Evolutionary conservation across 73 alveolate species (phyloP).

Genomic region (Paramecium sonneborni): DNA sequence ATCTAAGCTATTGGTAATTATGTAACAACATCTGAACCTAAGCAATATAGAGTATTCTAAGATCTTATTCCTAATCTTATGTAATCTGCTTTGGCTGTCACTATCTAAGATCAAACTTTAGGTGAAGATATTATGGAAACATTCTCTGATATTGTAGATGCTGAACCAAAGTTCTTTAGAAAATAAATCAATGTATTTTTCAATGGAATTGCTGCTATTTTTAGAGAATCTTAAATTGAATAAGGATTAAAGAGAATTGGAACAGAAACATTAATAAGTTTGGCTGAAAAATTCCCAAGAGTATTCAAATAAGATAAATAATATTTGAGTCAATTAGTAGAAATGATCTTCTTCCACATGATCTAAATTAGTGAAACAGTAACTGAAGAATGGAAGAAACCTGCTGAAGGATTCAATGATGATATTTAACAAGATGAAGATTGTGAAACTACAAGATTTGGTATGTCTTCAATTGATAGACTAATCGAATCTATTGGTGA

Average conservation of each 20-base stretch:
- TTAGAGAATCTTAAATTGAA: conserved; percentile 67
- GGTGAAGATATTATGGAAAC: conserved; percentile 81
- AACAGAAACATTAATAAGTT: conserved; percentile 80
- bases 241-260: conserved; percentile 74
- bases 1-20: conserved; percentile 65
- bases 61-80: conserved; percentile 71
- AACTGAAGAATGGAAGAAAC: conserved; percentile 84
- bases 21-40: conserved; percentile 73
- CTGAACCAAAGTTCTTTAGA: conserved; percentile 89
- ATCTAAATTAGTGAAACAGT: conserved; percentile 80
- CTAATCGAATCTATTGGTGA: conserved; percentile 88
- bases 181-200: conserved; percentile 70
- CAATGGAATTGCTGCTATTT: conserved; percentile 72
- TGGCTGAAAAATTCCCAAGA: conserved; percentile 82
- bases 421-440: conserved; percentile 85
- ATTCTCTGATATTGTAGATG: conserved; percentile 84
- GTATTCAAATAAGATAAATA: conserved; percentile 73
- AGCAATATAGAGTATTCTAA: conserved; percentile 73
- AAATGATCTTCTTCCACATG: conserved; percentile 82
- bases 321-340: conserved; percentile 74
- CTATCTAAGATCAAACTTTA: conserved; percentile 70
- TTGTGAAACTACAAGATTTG: conserved; percentile 90
- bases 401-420: conserved; percentile 86
- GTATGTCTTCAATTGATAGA: conserved; percentile 91
- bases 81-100: conserved; percentile 71